Evolutionary conservation across 768 basidiomycete genomes (phyloP), one percentile per base, ranked within the genome.

Genomic region (Suillus tomentosus): DNA sequence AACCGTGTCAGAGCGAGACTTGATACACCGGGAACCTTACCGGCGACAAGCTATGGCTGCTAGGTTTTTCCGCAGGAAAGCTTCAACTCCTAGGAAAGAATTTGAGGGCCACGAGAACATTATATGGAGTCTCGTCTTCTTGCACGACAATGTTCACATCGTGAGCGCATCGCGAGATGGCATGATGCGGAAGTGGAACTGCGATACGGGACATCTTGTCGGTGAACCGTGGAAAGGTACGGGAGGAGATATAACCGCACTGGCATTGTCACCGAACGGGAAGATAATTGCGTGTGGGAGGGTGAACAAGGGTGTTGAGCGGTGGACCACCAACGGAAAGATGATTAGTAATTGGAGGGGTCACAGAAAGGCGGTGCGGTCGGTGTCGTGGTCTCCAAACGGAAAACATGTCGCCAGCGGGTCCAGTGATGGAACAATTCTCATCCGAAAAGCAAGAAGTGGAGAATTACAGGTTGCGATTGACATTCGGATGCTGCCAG

Each of bases 81-180:
- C 8, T 51, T 8, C 50, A 31, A 17, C 27, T 27, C 50, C 50
- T 15, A 51, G 17, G 40, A 8, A 45, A 13, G 2, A 14, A 3
- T 48, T 48, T 24, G 6, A 48, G 10, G 47, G 47, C 3, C 15
- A 50, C 6, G 8, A 50, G 24, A 6, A 15, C 6, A 6, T 24
- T 2, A 24, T 50, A 8, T 7, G 14, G 7, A 2, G 11, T 14
- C 13, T 36, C 3, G 54, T 37, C n/a, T 37, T 55, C 36, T 37
- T 55, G 36, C 34, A 37, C n/a, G 54, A 55, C 19, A 36, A 55
- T 17, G 19, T n/a, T 36, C 54, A 55, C n/a, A 55, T 55, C n/a
- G 34, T 55, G 19, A 56, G 55, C 22, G 22, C n/a, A 22, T 56
- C 37, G 9, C 7, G 3, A 14, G 37, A 56, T 7, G 8, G 55